Evolutionary conservation across 2,329 filamentous ascomycete genomes (phyloP).

Genomic region (Alternaria alternata): DNA sequence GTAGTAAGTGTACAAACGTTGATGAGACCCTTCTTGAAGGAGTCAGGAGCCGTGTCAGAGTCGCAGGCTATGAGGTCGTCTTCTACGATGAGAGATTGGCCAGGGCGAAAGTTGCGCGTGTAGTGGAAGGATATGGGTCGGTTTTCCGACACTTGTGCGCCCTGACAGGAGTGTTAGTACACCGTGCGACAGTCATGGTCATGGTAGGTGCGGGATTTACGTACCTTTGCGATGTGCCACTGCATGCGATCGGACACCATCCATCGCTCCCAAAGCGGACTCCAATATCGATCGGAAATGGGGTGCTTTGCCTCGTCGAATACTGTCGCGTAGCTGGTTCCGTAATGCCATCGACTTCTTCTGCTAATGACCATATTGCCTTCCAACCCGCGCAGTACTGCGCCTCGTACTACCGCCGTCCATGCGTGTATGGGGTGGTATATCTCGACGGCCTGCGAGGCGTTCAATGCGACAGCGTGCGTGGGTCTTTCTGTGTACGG

Average conservation of each 20-base stretch:
- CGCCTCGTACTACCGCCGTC: conserved; percentile 81
- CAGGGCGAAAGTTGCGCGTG: conserved; percentile 82
- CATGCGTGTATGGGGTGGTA: conserved; percentile 85
- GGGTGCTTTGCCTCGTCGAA: conserved; percentile 80
- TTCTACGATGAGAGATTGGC: conserved; percentile 78
- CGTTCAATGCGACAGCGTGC: conserved; percentile 63
- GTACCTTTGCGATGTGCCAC: conserved; percentile 81
- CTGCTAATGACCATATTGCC: conserved; percentile 81
- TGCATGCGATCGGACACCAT: conserved; percentile 86
- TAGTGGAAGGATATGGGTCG: conserved; percentile 83
- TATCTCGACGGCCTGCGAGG: conserved; percentile 72
- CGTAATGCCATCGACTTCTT: conserved; percentile 78
- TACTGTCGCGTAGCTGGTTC: conserved; percentile 81
- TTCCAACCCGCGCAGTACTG: conserved; percentile 76
- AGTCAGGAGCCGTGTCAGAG: conserved; percentile 69
- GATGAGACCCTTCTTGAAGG: conserved; percentile 61
- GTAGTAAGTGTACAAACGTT: conserved; percentile 84
- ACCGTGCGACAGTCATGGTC: background rate
- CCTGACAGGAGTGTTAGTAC: conserved; percentile 55
- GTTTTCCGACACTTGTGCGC: conserved; percentile 76
- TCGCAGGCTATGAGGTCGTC: conserved; percentile 83
- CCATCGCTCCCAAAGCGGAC: conserved; percentile 80
- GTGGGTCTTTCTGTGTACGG: conserved; percentile 74
- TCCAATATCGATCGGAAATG: conserved; percentile 79
- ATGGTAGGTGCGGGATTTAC: background rate